These are phyloP conservation scores for Cairneyella variabilis DNA, from an alignment of 495 filamentous ascomycete species.

Conservation along the genomic window DNA sequence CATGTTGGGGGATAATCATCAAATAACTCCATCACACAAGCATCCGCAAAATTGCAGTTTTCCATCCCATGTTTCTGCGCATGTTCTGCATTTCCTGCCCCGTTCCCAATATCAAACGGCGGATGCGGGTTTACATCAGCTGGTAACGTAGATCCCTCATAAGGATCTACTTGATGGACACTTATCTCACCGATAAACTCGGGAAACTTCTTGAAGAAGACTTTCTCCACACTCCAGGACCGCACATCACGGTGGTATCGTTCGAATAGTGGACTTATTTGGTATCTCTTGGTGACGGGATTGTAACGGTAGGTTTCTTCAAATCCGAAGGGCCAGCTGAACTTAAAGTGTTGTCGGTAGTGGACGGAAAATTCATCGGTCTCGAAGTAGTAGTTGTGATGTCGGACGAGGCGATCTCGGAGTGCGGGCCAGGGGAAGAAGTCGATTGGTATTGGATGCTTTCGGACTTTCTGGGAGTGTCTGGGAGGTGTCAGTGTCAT, in stretches of 20 bases:
- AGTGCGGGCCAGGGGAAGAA: conserved; percentile 11
- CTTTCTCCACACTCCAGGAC: conserved; percentile 3
- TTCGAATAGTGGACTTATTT: conserved; percentile 2
- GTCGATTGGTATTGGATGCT: conserved; percentile 10
- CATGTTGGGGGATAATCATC: conserved; percentile 3
- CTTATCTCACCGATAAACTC: conserved; percentile 1
- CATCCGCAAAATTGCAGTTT: background rate
- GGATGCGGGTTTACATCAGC: no score
- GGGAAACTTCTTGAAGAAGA: conserved; percentile 8
- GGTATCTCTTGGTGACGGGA: background rate
- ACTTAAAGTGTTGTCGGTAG: conserved; percentile 7
- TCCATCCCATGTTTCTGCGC: background rate
- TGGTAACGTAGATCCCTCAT: background rate
- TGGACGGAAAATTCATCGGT: conserved; percentile 1
- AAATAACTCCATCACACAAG: conserved; percentile 10
- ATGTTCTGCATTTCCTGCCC: background rate
- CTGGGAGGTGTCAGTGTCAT: background rate
- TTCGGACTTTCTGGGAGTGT: background rate
- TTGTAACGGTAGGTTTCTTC: conserved; percentile 4
- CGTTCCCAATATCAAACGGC: background rate
- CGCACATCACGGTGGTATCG: conserved; percentile 2
- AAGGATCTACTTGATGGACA: background rate
- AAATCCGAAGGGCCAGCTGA: conserved; percentile 5
- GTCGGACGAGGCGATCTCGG: conserved; percentile 2
- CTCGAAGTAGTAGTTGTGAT: conserved; percentile 6